Base-by-base conservation (phyloP, 768 basidiomycete genomes). In the Glaciozyma martinii region DNA sequence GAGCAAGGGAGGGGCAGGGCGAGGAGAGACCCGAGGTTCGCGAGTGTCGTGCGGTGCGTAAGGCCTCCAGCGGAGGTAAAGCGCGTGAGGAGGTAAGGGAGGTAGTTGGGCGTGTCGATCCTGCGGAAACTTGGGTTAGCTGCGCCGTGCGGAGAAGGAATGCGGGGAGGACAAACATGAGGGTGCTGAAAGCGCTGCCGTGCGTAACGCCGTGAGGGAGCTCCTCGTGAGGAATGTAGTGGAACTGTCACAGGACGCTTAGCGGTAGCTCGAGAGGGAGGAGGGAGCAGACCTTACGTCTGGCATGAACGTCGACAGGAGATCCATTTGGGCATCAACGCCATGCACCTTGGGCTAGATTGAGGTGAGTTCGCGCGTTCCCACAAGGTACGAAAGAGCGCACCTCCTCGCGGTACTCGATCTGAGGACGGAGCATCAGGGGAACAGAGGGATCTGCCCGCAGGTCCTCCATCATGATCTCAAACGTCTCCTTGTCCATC, bases 401-500 rank as follows among this genome's bases (percentile, higher is more conserved):
- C 23, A 59, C 67, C 27, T 33, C 29, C 50, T 68, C 67, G 15
- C 67, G 60, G 52, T 62, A 68, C 44, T 68, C 67, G 5, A 55
- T 5, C 52, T 68, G 67, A 2, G 47, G 33, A 3, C 42, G 27
- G 15, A 65, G 61, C 25, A 29, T 62, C 3, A 68, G 25, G 18
- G 67, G 63, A 1, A 47, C 59, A n/a, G 32, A 32, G 7, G 63
- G 56, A 21, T 64, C 57, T 1, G n/a, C 10, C 30, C 33, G 23
- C n/a, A 68, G 63, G 67, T 89, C 78, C 63, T 81, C 78, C 86
- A 86, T 88, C 82, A 90, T 83, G 5, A 76, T 78, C n/a, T 84
- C 75, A 75, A 91, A 89, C 1, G 88, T 90, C 64, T 84, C 84
- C 61, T 81, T 77, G 73, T 89, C 86, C 68, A 88, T 78, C 18